Evolutionary conservation across 192 early-diverging fungal genomes (phyloP).

Genomic region (Neocallimastix lanati): DNA sequence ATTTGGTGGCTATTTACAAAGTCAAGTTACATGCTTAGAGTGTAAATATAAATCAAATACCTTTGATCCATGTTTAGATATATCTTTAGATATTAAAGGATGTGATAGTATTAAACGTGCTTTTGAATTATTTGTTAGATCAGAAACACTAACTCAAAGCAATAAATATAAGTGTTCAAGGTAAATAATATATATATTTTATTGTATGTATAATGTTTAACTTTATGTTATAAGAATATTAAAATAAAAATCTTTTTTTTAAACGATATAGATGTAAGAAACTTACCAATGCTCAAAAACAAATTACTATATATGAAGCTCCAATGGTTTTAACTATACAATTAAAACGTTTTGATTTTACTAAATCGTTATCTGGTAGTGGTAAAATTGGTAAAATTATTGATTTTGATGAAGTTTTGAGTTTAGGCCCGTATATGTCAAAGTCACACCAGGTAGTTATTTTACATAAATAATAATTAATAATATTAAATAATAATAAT

Average conservation of each 20-base stretch:
- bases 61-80: constrained; percentile 53
- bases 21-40: constrained; percentile 49
- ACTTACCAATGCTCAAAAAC: constrained; percentile 59
- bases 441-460: background rate
- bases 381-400: constrained; percentile 51
- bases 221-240: too few species aligned
- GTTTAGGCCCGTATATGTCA: constrained; percentile 41
- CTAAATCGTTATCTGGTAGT: constrained; percentile 16
- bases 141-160: constrained; percentile 41
- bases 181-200: constrained; percentile 14
- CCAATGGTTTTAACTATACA: constrained; percentile 59
- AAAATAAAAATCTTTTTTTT: too few species aligned
- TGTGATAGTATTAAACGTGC: constrained; percentile 45
- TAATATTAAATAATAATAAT: too few species aligned
- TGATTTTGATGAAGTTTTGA: constrained; percentile 36
- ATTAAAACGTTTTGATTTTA: constrained; percentile 66
- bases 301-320: constrained; percentile 52
- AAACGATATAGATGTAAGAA: constrained; percentile 37
- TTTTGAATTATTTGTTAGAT: constrained; percentile 46
- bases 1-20: constrained; percentile 69
- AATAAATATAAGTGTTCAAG: constrained; percentile 64
- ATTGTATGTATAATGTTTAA: too few species aligned
- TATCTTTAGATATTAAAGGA: constrained; percentile 55
- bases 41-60: constrained; percentile 61
- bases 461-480: too few species aligned